Conservation (phyloP, 148 eudicot genomes). For the Heliosperma pusillum region DNA sequence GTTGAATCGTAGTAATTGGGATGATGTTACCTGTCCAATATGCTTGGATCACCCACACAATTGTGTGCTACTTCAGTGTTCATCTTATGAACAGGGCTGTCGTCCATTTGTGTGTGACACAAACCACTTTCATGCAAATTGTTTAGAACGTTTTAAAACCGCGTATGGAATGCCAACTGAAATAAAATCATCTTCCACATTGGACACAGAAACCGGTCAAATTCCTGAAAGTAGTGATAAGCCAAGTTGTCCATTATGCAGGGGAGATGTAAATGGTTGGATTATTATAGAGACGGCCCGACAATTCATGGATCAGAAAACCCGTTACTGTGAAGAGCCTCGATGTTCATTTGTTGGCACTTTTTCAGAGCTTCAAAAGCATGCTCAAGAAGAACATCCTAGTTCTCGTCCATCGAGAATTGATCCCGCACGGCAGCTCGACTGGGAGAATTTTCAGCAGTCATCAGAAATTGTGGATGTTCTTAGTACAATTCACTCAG, state of each 20-base stretch:
- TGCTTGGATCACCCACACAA: constrained; percentile 95
- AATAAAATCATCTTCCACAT: constrained; percentile 36
- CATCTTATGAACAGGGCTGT: constrained; percentile 82
- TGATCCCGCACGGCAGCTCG: constrained; percentile 86
- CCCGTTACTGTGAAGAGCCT: constrained; percentile 67
- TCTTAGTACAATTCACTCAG: constrained; percentile 88
- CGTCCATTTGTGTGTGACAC: constrained; percentile 89
- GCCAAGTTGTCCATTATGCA: constrained; percentile 84
- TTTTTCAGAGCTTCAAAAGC: constrained; percentile 70
- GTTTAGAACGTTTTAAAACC: constrained; percentile 81
- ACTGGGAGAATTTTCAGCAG: constrained; percentile 96
- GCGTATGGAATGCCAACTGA: constrained; percentile 59
- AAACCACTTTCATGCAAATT: constrained; percentile 87
- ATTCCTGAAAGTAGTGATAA: constrained; percentile 15
- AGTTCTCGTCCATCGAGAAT: constrained; percentile 75
- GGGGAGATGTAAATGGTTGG: constrained; percentile 94
- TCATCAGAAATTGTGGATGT: constrained; percentile 92
- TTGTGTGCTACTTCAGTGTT: constrained; percentile 86
- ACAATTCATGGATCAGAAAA: constrained; percentile 54
- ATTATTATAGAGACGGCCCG: constrained; percentile 52
- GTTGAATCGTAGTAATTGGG: constrained; percentile 51
- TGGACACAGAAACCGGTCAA: constrained; percentile 36
- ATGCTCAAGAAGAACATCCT: constrained; percentile 80
- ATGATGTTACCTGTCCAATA: constrained; percentile 75
- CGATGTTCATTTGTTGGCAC: constrained; percentile 65